Evolutionary conservation across 2,329 filamentous ascomycete genomes (phyloP).

Genomic region (Pseudovirgaria hyperparasitica): DNA sequence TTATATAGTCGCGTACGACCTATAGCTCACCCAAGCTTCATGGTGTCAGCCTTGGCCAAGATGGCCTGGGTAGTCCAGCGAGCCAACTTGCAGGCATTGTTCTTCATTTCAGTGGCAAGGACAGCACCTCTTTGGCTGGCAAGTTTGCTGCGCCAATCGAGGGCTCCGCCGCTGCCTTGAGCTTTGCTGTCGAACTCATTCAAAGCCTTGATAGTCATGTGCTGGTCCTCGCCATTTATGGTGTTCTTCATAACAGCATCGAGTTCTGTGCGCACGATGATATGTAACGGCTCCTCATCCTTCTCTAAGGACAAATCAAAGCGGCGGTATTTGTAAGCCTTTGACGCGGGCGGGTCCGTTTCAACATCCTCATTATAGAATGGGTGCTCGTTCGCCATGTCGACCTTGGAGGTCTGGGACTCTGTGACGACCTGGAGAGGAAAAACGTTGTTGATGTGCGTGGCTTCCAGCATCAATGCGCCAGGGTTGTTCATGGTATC

Average conservation of each 20-base stretch:
- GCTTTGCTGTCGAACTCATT: constrained; percentile 99
- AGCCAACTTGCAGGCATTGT: constrained; percentile 98
- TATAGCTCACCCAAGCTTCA: constrained; percentile 80
- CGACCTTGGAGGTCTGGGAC: constrained; percentile 61
- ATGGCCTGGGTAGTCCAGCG: constrained; percentile 97
- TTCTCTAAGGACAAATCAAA: constrained; percentile 88
- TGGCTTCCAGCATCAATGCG: constrained; percentile 89
- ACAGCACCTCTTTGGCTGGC: constrained; percentile 91
- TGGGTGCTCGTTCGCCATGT: constrained; percentile 82
- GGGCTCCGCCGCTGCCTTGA: constrained; percentile 81
- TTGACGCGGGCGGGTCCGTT: constrained; percentile 85
- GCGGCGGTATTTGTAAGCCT: constrained; percentile 95
- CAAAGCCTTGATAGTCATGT: constrained; percentile 83
- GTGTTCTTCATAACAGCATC: constrained; percentile 94
- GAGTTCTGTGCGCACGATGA: constrained; percentile 88
- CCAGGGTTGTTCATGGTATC: constrained; percentile 89
- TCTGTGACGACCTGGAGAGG: constrained; percentile 89
- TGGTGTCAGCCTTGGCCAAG: constrained; percentile 89
- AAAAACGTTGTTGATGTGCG: constrained; percentile 99
- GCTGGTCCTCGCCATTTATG: constrained; percentile 82
- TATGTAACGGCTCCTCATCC: constrained; percentile 84
- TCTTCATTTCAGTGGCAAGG: constrained; percentile 99
- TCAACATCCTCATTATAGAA: constrained; percentile 95
- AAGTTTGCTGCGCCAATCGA: constrained; percentile 95
- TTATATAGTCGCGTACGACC: constrained; percentile 1